phyloP scores from a whole-genome alignment of 2,329 filamentous ascomycete species.

The Trichoderma harzianum region DNA sequence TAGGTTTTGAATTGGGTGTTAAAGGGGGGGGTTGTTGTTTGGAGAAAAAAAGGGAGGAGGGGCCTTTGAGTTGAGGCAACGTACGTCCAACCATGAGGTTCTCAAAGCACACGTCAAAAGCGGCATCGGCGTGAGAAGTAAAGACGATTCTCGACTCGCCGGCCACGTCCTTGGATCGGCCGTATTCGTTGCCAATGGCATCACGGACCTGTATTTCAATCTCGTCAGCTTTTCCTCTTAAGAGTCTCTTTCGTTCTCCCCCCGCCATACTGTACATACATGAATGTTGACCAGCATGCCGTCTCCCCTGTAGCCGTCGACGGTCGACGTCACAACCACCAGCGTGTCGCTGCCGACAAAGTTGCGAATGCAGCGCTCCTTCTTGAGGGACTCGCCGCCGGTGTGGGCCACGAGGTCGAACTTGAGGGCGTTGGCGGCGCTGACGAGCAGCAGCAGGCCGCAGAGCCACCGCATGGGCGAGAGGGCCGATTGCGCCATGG shows the following conservation, averaged over 20 bases:
- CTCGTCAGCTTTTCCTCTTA: too few relatives aligned
- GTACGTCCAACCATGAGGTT: slow-evolving; percentile 71
- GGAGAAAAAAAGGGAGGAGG: background rate
- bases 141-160: slow-evolving; percentile 93
- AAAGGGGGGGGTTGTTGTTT: background rate
- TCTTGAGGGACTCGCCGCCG: slow-evolving; percentile 49
- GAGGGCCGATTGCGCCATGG: slow-evolving; percentile 40
- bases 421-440: slow-evolving; percentile 69
- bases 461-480: slow-evolving; percentile 57
- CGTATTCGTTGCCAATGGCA: slow-evolving; percentile 93
- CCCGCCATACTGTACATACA: slow-evolving; percentile 48
- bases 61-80: slow-evolving; percentile 33
- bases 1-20: background rate
- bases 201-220: slow-evolving; percentile 71
- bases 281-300: slow-evolving; percentile 93
- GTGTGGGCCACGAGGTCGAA: slow-evolving; percentile 80
- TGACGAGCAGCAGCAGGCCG: slow-evolving; percentile 54
- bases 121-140: slow-evolving; percentile 84
- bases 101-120: slow-evolving; percentile 96
- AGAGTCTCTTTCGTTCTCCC: too few relatives aligned
- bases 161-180: slow-evolving; percentile 81
- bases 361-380: slow-evolving; percentile 91
- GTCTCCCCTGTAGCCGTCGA: slow-evolving; percentile 83
- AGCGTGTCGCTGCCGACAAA: slow-evolving; percentile 90
- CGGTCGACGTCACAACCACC: slow-evolving; percentile 89